Conservation (phyloP, 2,329 filamentous ascomycete species). For the Ascochyta pisi region DNA sequence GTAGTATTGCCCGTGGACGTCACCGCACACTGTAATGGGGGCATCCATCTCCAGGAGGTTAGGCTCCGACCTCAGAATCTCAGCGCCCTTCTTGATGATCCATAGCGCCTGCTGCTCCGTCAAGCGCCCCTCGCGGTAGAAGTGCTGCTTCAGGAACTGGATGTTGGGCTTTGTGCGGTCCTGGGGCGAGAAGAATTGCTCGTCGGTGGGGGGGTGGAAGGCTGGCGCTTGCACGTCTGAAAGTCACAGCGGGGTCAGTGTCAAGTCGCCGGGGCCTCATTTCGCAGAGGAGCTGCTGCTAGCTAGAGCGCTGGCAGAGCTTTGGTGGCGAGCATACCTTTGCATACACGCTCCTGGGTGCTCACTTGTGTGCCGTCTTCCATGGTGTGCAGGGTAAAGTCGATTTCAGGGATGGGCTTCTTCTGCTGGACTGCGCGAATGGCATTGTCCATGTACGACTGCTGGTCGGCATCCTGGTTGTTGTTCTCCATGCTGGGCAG, state of each 20-base stretch:
- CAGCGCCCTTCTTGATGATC: slow-evolving; percentile 88
- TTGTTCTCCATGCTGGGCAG: slow-evolving; percentile 47
- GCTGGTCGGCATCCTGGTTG: slow-evolving; percentile 46
- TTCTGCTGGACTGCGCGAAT: slow-evolving; percentile 92
- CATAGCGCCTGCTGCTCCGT: slow-evolving; percentile 97
- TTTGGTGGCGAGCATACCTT: slow-evolving; percentile 69
- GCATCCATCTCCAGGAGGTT: slow-evolving; percentile 99
- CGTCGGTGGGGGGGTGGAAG: slow-evolving; percentile 88
- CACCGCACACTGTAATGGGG: slow-evolving; percentile 97
- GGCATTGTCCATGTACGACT: slow-evolving; percentile 76
- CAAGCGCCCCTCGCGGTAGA: slow-evolving; percentile 95
- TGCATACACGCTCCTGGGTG: slow-evolving; percentile 95
- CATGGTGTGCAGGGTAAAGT: slow-evolving; percentile 98
- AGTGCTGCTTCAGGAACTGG: slow-evolving; percentile 94
- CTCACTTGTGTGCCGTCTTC: slow-evolving; percentile 95
- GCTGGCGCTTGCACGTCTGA: slow-evolving; percentile 97
- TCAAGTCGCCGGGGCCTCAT: slow-evolving; percentile 26
- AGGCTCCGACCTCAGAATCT: slow-evolving; percentile 86
- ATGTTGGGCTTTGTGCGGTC: slow-evolving; percentile 90
- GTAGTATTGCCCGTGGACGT: slow-evolving; percentile 98
- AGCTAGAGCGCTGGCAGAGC: slow-evolving; percentile 6
- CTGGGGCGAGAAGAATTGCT: slow-evolving; percentile 90
- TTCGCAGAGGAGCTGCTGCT: neutral
- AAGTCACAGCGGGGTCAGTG: slow-evolving; percentile 33
- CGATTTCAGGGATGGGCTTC: slow-evolving; percentile 95